A percentile compares a stretch with the other conserved stretches of the same genome.
These are phyloP conservation scores for Trypethelium eluteriae DNA, from an alignment of 495 filamentous ascomycete species.

Conservation along the genomic window DNA sequence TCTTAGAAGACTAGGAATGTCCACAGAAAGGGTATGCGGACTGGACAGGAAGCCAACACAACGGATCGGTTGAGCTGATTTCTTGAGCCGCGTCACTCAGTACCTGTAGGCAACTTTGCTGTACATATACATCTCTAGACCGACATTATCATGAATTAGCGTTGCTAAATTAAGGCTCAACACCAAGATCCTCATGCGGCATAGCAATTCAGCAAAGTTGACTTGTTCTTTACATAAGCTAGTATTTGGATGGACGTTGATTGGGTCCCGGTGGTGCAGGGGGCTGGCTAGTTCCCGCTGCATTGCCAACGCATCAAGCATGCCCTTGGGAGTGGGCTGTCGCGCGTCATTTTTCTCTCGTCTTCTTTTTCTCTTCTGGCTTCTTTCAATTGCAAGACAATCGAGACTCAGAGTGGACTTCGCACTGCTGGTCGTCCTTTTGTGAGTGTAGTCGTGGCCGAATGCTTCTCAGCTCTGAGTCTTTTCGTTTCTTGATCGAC, in stretches of 20 bases:
- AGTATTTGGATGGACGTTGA: neutral
- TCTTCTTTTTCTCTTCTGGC: neutral
- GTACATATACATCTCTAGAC: too few relatives aligned
- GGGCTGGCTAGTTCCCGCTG: constrained; percentile 10
- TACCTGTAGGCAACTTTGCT: too few relatives aligned
- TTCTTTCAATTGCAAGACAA: constrained; percentile 1
- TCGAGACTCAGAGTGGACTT: neutral
- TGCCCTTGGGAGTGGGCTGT: neutral
- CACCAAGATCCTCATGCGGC: too few relatives aligned
- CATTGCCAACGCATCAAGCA: constrained; percentile 17
- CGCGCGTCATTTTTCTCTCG: constrained; percentile 6
- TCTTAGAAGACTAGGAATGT: too few relatives aligned
- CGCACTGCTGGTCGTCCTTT: too few relatives aligned
- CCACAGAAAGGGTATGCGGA: too few relatives aligned
- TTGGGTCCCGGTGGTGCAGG: neutral
- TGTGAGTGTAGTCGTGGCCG: neutral
- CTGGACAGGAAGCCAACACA: too few relatives aligned
- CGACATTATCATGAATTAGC: too few relatives aligned
- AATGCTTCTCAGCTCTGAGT: neutral
- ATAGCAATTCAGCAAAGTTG: too few relatives aligned
- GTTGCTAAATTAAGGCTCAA: too few relatives aligned
- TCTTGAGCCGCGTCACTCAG: too few relatives aligned
- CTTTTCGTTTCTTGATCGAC: neutral
- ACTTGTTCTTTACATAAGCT: neutral
- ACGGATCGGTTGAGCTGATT: too few relatives aligned